phyloP scores from a whole-genome alignment of 176 grass and related monocot genomes.

The Puya raimondii region DNA sequence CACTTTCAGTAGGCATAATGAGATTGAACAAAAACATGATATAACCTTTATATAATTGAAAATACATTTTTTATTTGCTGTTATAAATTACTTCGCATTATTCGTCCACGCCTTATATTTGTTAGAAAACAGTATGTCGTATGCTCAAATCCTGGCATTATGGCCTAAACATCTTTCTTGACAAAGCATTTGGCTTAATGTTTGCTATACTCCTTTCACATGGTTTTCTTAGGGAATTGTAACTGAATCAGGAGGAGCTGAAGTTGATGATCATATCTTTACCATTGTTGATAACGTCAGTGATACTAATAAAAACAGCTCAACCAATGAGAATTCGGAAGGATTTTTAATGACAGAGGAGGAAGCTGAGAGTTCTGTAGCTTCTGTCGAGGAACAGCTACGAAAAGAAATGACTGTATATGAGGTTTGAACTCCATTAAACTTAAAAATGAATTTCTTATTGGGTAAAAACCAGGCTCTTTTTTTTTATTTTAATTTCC shows the following conservation, averaged over 20 bases:
- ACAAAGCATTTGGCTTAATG: background rate
- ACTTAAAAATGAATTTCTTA: background rate
- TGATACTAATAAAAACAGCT: slow-evolving; percentile 58
- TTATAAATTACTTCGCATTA: no score
- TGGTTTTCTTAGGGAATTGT: slow-evolving; percentile 52
- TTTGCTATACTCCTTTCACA: background rate
- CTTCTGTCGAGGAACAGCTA: slow-evolving; percentile 86
- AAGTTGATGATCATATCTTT: slow-evolving; percentile 58
- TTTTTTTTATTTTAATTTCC: background rate
- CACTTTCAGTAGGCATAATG: no score
- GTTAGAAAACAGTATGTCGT: no score
- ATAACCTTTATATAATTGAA: no score
- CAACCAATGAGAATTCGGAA: slow-evolving; percentile 34
- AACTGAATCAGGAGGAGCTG: slow-evolving; percentile 59
- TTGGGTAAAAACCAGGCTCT: background rate
- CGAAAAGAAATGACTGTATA: slow-evolving; percentile 96
- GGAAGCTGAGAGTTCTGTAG: slow-evolving; percentile 78
- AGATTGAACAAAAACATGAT: no score
- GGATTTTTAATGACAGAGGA: slow-evolving; percentile 63
- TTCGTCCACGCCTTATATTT: no score
- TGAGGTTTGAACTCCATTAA: slow-evolving; percentile 46
- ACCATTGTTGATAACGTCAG: slow-evolving; percentile 63
- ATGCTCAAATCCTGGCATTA: background rate
- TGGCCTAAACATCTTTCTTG: background rate
- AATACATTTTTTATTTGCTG: no score